These are phyloP conservation scores for Neoarthrinium moseri DNA, from an alignment of 2,329 filamentous ascomycete species.

Conservation along the genomic window DNA sequence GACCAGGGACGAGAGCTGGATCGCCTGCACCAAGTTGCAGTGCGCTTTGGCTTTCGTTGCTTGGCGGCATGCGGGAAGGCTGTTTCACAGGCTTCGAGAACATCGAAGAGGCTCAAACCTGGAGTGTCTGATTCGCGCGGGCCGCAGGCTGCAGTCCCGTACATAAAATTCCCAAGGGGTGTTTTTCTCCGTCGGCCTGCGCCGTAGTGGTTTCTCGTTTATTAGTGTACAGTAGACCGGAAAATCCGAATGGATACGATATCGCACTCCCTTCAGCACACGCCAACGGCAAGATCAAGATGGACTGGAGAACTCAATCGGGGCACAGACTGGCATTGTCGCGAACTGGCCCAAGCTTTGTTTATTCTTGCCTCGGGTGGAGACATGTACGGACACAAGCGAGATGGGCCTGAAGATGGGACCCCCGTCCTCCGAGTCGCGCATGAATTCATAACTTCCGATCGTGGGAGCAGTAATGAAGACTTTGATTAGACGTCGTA, in stretches of 20 bases:
- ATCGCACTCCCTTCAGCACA: neutral
- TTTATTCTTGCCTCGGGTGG: neutral
- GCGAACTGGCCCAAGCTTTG: neutral
- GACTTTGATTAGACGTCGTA: conserved; percentile 8
- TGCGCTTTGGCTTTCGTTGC: neutral
- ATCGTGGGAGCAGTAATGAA: conserved; percentile 2
- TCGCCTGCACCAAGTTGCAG: neutral
- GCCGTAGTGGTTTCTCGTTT: neutral
- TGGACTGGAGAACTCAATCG: too few relatives aligned
- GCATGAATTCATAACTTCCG: conserved; percentile 9
- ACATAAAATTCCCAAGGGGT: neutral
- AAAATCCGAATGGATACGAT: neutral
- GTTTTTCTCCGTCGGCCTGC: neutral
- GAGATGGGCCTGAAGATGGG: too few relatives aligned
- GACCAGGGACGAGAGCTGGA: too few relatives aligned
- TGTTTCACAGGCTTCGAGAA: conserved; percentile 8
- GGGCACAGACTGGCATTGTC: neutral
- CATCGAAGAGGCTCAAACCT: neutral
- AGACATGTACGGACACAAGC: neutral
- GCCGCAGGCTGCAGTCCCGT: neutral
- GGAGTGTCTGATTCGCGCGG: conserved; percentile 4
- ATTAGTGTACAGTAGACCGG: neutral
- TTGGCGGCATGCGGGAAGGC: neutral
- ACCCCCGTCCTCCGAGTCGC: neutral
- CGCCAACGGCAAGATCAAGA: too few relatives aligned